Conservation (phyloP, 306 rosid genomes). For the Dalbergia oliveri region DNA sequence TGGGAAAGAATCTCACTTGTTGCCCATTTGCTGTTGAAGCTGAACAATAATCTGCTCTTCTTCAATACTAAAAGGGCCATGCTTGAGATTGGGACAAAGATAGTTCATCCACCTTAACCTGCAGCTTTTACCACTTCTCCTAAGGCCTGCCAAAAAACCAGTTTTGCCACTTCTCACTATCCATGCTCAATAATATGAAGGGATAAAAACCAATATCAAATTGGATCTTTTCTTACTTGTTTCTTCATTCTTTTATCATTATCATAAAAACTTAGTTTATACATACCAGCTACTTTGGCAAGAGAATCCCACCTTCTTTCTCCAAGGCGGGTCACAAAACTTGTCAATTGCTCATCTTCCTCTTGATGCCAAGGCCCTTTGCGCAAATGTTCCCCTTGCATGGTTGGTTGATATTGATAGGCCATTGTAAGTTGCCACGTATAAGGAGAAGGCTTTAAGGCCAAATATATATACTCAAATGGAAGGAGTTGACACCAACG, state of each 20-base stretch:
- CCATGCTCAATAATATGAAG: constrained; percentile 25
- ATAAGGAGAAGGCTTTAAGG: constrained; percentile 23
- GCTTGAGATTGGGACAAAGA: constrained; percentile 75
- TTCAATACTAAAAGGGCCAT: constrained; percentile 55
- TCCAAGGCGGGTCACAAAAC: constrained; percentile 63
- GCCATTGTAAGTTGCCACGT: constrained; percentile 10
- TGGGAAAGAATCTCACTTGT: constrained; percentile 67
- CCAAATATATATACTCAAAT: constrained; percentile 20
- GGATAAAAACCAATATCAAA: not conserved
- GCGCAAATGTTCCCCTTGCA: constrained; percentile 54
- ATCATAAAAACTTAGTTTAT: not conserved
- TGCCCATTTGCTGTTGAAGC: constrained; percentile 80
- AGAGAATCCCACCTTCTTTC: constrained; percentile 74
- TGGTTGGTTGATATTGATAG: constrained; percentile 39
- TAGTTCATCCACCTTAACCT: constrained; percentile 88
- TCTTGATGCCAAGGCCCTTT: constrained; percentile 77
- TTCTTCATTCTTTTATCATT: not conserved
- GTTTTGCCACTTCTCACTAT: not conserved
- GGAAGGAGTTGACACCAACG: too few species aligned
- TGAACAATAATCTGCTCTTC: constrained; percentile 68
- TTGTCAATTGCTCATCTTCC: constrained; percentile 74
- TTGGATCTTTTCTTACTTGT: not conserved
- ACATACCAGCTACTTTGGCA: constrained; percentile 74
- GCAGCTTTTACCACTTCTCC: constrained; percentile 89
- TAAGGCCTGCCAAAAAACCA: constrained; percentile 55